Conservation (phyloP, 139 green algal genomes). For the Chlamydomonas schloesseri region DNA sequence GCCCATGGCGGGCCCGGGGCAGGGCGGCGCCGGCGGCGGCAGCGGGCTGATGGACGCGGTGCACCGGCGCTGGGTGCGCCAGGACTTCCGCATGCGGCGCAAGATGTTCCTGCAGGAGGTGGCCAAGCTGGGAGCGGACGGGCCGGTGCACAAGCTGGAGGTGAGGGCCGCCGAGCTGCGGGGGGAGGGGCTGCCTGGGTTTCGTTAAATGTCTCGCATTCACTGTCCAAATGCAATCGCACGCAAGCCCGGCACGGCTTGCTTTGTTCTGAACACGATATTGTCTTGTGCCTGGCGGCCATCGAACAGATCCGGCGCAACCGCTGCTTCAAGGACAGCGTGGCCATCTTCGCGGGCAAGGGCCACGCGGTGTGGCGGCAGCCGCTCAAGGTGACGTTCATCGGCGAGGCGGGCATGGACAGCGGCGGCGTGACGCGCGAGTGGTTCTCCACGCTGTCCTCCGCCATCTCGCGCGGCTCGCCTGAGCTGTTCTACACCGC, state of each 20-base stretch:
- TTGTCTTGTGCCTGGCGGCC: no score
- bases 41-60: slow-evolving; percentile 10
- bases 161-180: slow-evolving; percentile 35
- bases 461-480: slow-evolving; percentile 61
- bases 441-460: slow-evolving; percentile 72
- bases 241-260: no score
- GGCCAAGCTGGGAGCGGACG: slow-evolving; percentile 70
- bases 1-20: slow-evolving; percentile 12
- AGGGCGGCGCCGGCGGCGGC: background rate
- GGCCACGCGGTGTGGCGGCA: slow-evolving; percentile 62
- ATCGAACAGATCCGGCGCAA: slow-evolving; percentile 45
- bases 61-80: slow-evolving; percentile 68
- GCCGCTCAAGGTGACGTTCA: slow-evolving; percentile 67
- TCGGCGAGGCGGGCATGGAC: slow-evolving; percentile 75
- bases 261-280: no score
- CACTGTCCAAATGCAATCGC: no score
- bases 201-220: no score
- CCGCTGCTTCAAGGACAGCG: slow-evolving; percentile 47
- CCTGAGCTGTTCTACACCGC: slow-evolving; percentile 72
- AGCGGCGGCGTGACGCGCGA: slow-evolving; percentile 71
- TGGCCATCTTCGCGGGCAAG: slow-evolving; percentile 43
- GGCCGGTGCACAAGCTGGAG: slow-evolving; percentile 73
- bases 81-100: slow-evolving; percentile 73
- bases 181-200: no score
- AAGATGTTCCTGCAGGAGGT: slow-evolving; percentile 74